phyloP scores from a whole-genome alignment of 108 stramenopile genomes.

The Nitzschia sp. region DNA sequence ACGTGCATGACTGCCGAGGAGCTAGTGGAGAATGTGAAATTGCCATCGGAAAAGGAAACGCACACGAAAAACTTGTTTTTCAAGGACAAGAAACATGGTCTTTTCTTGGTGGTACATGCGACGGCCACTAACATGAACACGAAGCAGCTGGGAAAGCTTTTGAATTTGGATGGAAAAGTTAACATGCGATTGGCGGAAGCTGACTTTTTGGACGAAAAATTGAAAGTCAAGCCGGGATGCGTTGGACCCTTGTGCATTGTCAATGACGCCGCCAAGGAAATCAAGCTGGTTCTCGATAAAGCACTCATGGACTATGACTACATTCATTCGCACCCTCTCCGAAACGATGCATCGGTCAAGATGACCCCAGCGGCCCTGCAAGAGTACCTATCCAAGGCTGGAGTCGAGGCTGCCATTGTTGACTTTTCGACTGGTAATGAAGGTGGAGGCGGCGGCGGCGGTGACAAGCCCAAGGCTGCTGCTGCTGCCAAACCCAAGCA shows the following conservation, averaged over 20 bases:
- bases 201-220: slow-evolving; percentile 55
- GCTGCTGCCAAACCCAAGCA: slow-evolving; percentile 15
- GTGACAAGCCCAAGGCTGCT: not conserved
- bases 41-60: slow-evolving; percentile 56
- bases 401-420: slow-evolving; percentile 65
- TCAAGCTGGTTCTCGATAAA: slow-evolving; percentile 87
- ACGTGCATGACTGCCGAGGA: slow-evolving; percentile 76
- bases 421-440: slow-evolving; percentile 48
- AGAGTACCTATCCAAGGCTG: slow-evolving; percentile 55
- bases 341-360: slow-evolving; percentile 85
- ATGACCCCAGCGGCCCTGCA: slow-evolving; percentile 65
- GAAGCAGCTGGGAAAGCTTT: slow-evolving; percentile 74
- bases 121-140: slow-evolving; percentile 68
- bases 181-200: slow-evolving; percentile 90
- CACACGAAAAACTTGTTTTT: slow-evolving; percentile 93
- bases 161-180: slow-evolving; percentile 88
- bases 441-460: slow-evolving; percentile 25
- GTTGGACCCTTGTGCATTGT: slow-evolving; percentile 87
- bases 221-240: slow-evolving; percentile 83
- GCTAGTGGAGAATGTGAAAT: slow-evolving; percentile 71
- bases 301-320: slow-evolving; percentile 44
- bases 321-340: slow-evolving; percentile 88
- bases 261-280: slow-evolving; percentile 45
- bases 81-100: slow-evolving; percentile 90
- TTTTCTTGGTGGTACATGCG: slow-evolving; percentile 71